Evolutionary conservation across 108 stramenopile genomes (phyloP).

Genomic region (Cylindrotheca closterium): DNA sequence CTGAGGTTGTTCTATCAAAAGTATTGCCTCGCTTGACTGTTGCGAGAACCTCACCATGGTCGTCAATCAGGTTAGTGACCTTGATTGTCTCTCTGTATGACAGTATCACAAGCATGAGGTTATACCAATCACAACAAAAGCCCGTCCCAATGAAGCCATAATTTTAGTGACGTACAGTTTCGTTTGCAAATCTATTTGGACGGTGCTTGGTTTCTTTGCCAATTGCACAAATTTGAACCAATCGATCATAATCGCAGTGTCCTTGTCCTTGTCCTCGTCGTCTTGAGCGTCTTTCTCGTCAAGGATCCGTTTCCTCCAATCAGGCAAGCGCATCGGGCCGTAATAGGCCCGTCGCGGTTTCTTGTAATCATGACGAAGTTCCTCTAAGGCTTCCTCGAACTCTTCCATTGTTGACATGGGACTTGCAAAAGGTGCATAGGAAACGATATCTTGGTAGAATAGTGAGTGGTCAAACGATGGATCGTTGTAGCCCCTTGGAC

Average conservation of each 20-base stretch:
- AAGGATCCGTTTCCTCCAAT: slow-evolving; percentile 43
- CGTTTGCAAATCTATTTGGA: slow-evolving; percentile 54
- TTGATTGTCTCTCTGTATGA: slow-evolving; percentile 26
- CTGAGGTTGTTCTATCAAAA: slow-evolving; percentile 8
- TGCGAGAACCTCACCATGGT: slow-evolving; percentile 25
- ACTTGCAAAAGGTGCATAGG: slow-evolving; percentile 4
- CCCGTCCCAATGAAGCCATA: too few species aligned
- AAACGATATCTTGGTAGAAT: slow-evolving; percentile 21
- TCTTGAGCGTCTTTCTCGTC: too few species aligned
- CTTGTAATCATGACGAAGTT: slow-evolving; percentile 14
- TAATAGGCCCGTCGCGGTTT: slow-evolving; percentile 31
- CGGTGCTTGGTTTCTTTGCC: slow-evolving; percentile 48
- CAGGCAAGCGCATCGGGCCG: slow-evolving; percentile 63
- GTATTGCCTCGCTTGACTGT: slow-evolving; percentile 11
- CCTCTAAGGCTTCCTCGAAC: slow-evolving; percentile 19
- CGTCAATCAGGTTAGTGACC: slow-evolving; percentile 8
- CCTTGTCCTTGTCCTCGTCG: too few species aligned
- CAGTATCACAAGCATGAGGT: too few species aligned
- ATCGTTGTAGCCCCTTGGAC: too few species aligned
- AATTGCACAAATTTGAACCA: slow-evolving; percentile 49
- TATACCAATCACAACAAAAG: too few species aligned
- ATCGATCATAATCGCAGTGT: slow-evolving; percentile 66
- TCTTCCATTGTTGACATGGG: slow-evolving; percentile 1
- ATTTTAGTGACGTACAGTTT: too few species aligned
- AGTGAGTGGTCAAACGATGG: slow-evolving; percentile 11